These are phyloP conservation scores for Emericellopsis atlantica DNA, from an alignment of 2,329 filamentous ascomycete species.

Conservation along the genomic window DNA sequence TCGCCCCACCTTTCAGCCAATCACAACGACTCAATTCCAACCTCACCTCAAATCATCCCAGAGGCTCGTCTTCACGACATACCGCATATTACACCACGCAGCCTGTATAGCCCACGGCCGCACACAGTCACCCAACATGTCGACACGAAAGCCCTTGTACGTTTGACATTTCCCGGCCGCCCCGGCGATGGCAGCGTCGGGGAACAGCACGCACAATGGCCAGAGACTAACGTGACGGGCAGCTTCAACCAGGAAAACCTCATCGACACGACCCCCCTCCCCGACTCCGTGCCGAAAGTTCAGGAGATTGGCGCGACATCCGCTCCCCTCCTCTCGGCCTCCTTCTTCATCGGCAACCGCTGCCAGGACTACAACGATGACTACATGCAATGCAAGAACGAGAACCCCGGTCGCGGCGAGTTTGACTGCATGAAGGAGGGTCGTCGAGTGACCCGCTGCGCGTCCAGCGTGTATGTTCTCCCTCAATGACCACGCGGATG, in stretches of 20 bases:
- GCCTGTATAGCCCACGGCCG: slow-evolving; percentile 7
- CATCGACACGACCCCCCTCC: slow-evolving; percentile 91
- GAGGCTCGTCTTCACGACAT: slow-evolving; percentile 7
- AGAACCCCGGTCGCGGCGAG: slow-evolving; percentile 83
- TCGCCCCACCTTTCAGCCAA: slow-evolving; percentile 19
- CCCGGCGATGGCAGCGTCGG: background rate
- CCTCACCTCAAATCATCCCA: slow-evolving; percentile 21
- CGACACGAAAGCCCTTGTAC: slow-evolving; percentile 28
- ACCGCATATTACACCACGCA: background rate
- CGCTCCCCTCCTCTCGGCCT: slow-evolving; percentile 79
- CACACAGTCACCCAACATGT: slow-evolving; percentile 22
- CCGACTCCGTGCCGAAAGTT: slow-evolving; percentile 82
- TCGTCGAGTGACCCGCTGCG: slow-evolving; percentile 90
- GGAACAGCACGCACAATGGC: background rate
- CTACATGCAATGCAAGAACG: slow-evolving; percentile 99
- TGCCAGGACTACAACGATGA: slow-evolving; percentile 97
- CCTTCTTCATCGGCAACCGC: slow-evolving; percentile 93
- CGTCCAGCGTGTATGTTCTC: slow-evolving; percentile 75
- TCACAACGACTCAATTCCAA: slow-evolving; percentile 24
- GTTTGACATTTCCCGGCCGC: slow-evolving; percentile 7
- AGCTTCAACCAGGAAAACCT: slow-evolving; percentile 94
- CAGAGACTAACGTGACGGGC: slow-evolving; percentile 3
- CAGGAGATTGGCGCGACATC: slow-evolving; percentile 88
- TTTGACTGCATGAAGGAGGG: slow-evolving; percentile 94
- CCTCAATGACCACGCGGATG: background rate